phyloP scores from a whole-genome alignment of 176 grass and related monocot genomes.

The Zoysia pacifica region DNA sequence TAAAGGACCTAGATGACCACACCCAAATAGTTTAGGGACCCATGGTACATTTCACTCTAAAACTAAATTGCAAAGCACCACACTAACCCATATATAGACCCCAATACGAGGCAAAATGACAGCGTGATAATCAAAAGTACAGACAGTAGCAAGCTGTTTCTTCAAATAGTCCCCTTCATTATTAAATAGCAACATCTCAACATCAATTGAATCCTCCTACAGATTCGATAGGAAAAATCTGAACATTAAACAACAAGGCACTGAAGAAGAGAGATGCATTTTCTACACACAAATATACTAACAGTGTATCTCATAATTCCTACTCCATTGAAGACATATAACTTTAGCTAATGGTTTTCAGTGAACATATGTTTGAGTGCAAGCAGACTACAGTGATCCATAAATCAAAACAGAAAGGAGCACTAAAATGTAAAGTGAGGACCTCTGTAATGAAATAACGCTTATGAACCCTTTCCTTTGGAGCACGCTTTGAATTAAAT shows the following conservation, averaged over 20 bases:
- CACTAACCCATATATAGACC: constrained; percentile 35
- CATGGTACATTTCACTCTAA: no score
- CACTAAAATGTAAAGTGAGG: constrained; percentile 18
- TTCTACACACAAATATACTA: not conserved
- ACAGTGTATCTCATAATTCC: not conserved
- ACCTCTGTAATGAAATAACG: constrained; percentile 9
- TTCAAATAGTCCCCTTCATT: constrained; percentile 26
- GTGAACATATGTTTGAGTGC: not conserved
- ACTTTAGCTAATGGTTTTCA: not conserved
- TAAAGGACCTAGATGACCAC: no score
- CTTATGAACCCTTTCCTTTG: not conserved
- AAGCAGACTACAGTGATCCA: not conserved
- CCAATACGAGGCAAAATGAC: constrained; percentile 30
- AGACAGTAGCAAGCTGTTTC: constrained; percentile 17
- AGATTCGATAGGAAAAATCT: not conserved
- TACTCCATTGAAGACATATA: not conserved
- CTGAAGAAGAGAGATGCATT: not conserved
- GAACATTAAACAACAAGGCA: not conserved
- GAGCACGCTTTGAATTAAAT: not conserved
- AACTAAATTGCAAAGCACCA: not conserved
- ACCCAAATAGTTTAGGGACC: no score
- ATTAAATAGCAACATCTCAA: constrained; percentile 21
- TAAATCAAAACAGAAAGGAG: not conserved
- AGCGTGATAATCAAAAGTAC: constrained; percentile 20
- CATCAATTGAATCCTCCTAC: constrained; percentile 3